Conservation (phyloP, 768 basidiomycete species). For the Trametes cingulata region DNA sequence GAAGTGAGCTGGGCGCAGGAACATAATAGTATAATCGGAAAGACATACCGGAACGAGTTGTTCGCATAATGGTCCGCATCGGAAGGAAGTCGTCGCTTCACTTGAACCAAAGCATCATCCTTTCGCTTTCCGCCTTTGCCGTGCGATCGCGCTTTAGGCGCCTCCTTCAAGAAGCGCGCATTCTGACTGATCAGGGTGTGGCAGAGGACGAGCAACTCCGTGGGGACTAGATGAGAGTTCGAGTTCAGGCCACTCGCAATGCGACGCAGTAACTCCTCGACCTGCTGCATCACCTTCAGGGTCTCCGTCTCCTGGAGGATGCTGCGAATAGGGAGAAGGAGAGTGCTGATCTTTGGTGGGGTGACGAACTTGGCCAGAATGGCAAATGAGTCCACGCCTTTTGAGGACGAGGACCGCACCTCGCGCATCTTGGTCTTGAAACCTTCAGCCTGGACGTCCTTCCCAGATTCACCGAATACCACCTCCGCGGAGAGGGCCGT, state of each 20-base stretch:
- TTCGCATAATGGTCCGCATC: slow-evolving; percentile 73
- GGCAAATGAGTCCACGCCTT: slow-evolving; percentile 83
- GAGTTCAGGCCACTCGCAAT: slow-evolving; percentile 83
- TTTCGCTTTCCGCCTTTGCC: slow-evolving; percentile 38
- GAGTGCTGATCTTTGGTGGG: slow-evolving; percentile 69
- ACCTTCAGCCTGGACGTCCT: slow-evolving; percentile 83
- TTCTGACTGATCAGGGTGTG: slow-evolving; percentile 92
- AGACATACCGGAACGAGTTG: slow-evolving; percentile 81
- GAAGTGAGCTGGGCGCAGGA: background rate
- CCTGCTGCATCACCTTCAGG: slow-evolving; percentile 74
- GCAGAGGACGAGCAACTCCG: slow-evolving; percentile 77
- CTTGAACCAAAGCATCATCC: slow-evolving; percentile 71
- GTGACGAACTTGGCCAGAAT: slow-evolving; percentile 79
- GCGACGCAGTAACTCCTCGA: slow-evolving; percentile 86
- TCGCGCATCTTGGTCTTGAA: slow-evolving; percentile 96
- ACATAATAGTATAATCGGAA: background rate
- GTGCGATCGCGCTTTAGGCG: slow-evolving; percentile 35
- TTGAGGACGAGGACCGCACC: slow-evolving; percentile 79
- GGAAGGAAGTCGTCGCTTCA: slow-evolving; percentile 60
- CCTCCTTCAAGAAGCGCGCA: slow-evolving; percentile 77
- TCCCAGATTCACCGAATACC: slow-evolving; percentile 91
- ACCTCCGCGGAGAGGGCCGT: slow-evolving; percentile 85
- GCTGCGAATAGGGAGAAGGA: slow-evolving; percentile 76
- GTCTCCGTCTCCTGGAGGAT: slow-evolving; percentile 88
- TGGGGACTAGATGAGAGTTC: slow-evolving; percentile 69